Base-by-base conservation (phyloP, 345 rosid species). In the Kernera saxatilis region DNA sequence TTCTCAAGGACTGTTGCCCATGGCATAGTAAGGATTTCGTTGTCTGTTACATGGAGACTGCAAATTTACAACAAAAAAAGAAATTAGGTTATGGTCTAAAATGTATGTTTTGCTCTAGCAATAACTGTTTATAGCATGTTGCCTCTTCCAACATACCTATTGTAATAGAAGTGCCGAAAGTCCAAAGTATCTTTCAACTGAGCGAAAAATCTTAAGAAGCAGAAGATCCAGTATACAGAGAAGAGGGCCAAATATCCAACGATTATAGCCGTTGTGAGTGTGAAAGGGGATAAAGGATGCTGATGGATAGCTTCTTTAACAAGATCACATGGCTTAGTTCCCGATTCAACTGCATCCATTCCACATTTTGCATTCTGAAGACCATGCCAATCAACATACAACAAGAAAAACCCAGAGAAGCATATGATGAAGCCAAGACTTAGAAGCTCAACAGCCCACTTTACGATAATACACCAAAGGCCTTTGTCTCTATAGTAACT, bases 301-400 rank as follows among this genome's bases (percentile, higher is more conserved):
- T 69, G 82, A 67, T 84, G 85, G 64, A 95, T 87, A 66, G 98
- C 99, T 87, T 92, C 98, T 77, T 87, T 90, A 18, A 86, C 86
- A 67, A 95, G 97, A 84, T 95, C 97, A 75, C 99, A 95, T 14
- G 96, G 99, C 85, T 83, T 92, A 57, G 80, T 88, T 72, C 99
- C 97, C 25, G 98, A 92, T 68, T 95, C 98, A 73, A 95, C 89
- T 3, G 99, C 97, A 84, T 95, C 91, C 92, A 95, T 87, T 26
- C 99, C 99, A 76, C 99, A 95, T 74, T 95, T 95, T 33, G 99
- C 99, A 78, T 92, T 92, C 64, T 91, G 85, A 71, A 95, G 97
- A 75, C 98, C 99, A 87, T 86, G 81, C 98, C 98, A 95, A 70
- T 95, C 96, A 70, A 95, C 98, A 80, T 74, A 95, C 56, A 95